Percentiles rank a stretch among this genome's conserved stretches.
These are phyloP conservation scores for Nakazawaea wickerhamii DNA, from an alignment of 805 yeast genomes.

Conservation along the genomic window DNA sequence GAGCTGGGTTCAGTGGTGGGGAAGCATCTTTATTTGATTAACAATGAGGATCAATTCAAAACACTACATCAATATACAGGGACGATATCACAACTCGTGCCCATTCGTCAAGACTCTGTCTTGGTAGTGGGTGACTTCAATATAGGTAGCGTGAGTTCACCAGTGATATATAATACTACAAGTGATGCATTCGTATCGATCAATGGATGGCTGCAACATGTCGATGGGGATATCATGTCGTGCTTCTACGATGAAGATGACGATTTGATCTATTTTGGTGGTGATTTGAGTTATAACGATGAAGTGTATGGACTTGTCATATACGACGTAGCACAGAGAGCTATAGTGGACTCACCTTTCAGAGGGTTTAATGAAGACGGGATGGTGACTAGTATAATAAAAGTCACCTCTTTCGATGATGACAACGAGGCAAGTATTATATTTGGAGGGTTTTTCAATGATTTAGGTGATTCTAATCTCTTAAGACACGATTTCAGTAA, in stretches of 20 bases:
- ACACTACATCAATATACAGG: slow-evolving; percentile 7
- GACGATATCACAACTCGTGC: not conserved
- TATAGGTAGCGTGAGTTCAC: slow-evolving; percentile 2
- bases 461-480: slow-evolving; percentile 48
- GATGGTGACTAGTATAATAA: slow-evolving; percentile 55
- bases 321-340: slow-evolving; percentile 45
- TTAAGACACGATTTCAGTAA: slow-evolving; percentile 30
- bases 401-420: slow-evolving; percentile 32
- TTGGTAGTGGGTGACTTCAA: slow-evolving; percentile 8
- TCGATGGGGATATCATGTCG: slow-evolving; percentile 36
- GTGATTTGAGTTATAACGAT: slow-evolving; percentile 53
- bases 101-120: not conserved
- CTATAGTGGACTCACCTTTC: slow-evolving; percentile 53
- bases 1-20: not conserved
- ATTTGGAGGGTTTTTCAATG: slow-evolving; percentile 74
- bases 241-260: slow-evolving; percentile 42
- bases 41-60: slow-evolving; percentile 4
- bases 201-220: slow-evolving; percentile 21
- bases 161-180: slow-evolving; percentile 8
- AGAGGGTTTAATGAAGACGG: slow-evolving; percentile 68
- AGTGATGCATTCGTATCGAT: not conserved
- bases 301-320: slow-evolving; percentile 52
- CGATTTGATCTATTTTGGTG: slow-evolving; percentile 70
- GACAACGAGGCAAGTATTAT: slow-evolving; percentile 45
- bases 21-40: slow-evolving; percentile 2